Conservation (phyloP, 2,329 filamentous ascomycete species). For the Arthrinium phaeospermum region DNA sequence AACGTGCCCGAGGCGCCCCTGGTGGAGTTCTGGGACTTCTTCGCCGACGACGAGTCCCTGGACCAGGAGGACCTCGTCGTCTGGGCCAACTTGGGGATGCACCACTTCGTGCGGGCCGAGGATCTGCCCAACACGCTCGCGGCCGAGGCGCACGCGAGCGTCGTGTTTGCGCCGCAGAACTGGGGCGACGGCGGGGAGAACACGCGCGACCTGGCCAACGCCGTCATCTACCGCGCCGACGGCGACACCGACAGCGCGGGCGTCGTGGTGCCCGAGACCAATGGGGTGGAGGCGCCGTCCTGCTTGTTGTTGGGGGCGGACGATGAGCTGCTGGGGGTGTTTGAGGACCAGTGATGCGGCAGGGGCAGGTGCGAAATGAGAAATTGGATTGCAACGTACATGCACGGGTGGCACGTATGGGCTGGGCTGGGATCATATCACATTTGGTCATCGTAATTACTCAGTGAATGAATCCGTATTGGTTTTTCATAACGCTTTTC, state of each 20-base stretch:
- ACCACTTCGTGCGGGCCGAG: slow-evolving; percentile 50
- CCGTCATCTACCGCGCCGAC: slow-evolving; percentile 1
- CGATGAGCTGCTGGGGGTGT: neutral
- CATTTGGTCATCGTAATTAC: neutral
- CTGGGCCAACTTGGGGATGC: slow-evolving; percentile 56
- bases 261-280: neutral
- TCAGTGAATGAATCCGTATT: neutral
- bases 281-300: neutral
- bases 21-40: slow-evolving; percentile 48
- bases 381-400: neutral
- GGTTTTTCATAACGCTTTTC: too few species aligned
- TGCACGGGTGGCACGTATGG: neutral
- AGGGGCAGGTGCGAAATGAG: too few species aligned
- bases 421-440: neutral
- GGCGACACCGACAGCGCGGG: neutral
- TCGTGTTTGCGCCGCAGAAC: slow-evolving; percentile 44
- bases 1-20: slow-evolving; percentile 38
- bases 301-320: neutral
- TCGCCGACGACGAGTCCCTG: slow-evolving; percentile 45
- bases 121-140: slow-evolving; percentile 37
- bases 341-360: neutral
- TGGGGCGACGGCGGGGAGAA: slow-evolving; percentile 26
- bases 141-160: slow-evolving; percentile 33
- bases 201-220: slow-evolving; percentile 13
- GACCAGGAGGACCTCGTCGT: slow-evolving; percentile 47